Evolutionary conservation across 495 filamentous ascomycete genomes (phyloP).

Genomic region (Pseudotulostoma volvatum): DNA sequence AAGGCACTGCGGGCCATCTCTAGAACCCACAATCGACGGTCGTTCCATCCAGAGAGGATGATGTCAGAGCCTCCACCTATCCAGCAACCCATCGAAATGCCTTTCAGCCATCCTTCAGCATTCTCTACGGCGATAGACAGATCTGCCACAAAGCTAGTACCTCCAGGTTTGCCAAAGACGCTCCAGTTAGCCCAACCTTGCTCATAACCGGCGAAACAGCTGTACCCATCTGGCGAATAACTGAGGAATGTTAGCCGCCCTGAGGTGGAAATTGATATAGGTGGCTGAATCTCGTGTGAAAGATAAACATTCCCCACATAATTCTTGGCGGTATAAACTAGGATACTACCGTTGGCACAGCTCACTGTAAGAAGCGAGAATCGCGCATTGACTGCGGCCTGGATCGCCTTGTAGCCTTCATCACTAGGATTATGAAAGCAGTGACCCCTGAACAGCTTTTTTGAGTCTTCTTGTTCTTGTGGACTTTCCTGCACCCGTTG

Average conservation of each 20-base stretch:
- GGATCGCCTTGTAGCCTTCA: conserved; percentile 43
- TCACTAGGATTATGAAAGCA: conserved; percentile 66
- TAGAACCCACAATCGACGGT: conserved; percentile 68
- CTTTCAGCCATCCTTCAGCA: conserved; percentile 62
- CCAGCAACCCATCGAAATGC: conserved; percentile 65
- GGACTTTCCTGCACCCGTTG: conserved; percentile 41
- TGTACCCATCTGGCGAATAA: conserved; percentile 95
- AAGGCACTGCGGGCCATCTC: conserved; percentile 87
- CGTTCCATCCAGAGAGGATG: conserved; percentile 47
- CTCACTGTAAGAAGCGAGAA: conserved; percentile 86
- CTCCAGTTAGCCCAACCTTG: conserved; percentile 93
- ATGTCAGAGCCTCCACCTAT: conserved; percentile 76
- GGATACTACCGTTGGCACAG: conserved; percentile 62
- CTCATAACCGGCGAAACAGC: conserved; percentile 85
- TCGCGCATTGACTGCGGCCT: conserved; percentile 75
- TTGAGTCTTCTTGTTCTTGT: conserved; percentile 20
- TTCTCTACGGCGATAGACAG: conserved; percentile 43
- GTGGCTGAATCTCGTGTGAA: conserved; percentile 60
- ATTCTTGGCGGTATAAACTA: conserved; percentile 79
- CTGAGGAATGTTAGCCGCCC: conserved; percentile 57
- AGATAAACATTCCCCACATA: conserved; percentile 84
- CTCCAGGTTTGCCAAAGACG: conserved; percentile 81
- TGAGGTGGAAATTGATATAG: conserved; percentile 44
- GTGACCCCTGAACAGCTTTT: conserved; percentile 72
- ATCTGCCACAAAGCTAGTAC: conserved; percentile 64